Evolutionary conservation across 441 rosid genomes (phyloP).

Genomic region (Corymbia citriodora): DNA sequence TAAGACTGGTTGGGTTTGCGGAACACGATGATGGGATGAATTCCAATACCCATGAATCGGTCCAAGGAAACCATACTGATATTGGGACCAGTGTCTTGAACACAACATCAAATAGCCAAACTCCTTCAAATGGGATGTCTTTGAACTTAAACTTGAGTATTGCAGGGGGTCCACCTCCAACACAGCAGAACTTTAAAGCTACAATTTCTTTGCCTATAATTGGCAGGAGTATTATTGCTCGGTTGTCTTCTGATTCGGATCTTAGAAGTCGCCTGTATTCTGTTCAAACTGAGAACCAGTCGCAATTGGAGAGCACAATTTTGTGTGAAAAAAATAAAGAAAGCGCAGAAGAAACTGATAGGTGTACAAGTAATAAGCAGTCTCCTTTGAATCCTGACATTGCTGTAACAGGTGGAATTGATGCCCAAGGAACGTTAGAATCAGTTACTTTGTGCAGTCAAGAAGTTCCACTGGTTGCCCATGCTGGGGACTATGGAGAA

Average conservation of each 20-base stretch:
- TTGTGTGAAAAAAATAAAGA: conserved; percentile 7
- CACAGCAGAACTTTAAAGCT: conserved; percentile 83
- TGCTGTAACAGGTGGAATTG: conserved; percentile 15
- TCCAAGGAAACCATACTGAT: conserved; percentile 14
- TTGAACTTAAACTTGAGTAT: conserved; percentile 58
- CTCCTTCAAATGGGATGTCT: conserved; percentile 15
- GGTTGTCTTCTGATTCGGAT: conserved; percentile 50
- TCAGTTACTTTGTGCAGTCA: conserved; percentile 4
- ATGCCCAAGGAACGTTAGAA: conserved; percentile 1
- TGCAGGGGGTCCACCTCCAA: conserved; percentile 97
- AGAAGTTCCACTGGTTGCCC: conserved; percentile 4
- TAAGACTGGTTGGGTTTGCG: conserved; percentile 61
- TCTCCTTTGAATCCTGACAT: conserved; percentile 12
- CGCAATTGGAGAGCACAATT: conserved; percentile 18
- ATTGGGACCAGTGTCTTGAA: conserved; percentile 1
- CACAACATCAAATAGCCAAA: conserved; percentile 15
- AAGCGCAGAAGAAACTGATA: conserved; percentile 12
- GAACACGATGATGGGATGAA: conserved; percentile 34
- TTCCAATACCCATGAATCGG: conserved; percentile 20
- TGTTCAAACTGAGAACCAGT: conserved; percentile 26
- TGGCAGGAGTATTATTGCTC: conserved; percentile 72
- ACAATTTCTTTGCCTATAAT: conserved; percentile 73
- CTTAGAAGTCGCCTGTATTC: conserved; percentile 36
- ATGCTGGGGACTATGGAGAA: conserved; percentile 9
- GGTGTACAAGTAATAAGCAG: conserved; percentile 14